Evolutionary conservation across 805 yeast genomes (phyloP).

Genomic region (Diddensiella caesifluorescens): DNA sequence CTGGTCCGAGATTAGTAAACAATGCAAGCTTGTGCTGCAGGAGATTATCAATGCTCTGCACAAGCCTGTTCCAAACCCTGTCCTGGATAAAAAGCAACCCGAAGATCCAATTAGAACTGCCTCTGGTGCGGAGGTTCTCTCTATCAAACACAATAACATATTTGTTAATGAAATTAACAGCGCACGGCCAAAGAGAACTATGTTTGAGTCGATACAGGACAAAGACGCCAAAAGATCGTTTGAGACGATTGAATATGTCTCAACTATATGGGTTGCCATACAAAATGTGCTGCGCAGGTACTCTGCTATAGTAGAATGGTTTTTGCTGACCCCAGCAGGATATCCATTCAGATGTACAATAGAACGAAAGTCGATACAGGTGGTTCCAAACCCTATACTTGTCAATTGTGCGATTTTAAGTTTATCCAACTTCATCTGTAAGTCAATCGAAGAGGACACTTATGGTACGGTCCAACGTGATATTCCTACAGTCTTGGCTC

Average conservation of each 20-base stretch:
- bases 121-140: constrained; percentile 3
- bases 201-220: constrained; percentile 25
- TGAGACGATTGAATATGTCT: constrained; percentile 6
- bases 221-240: constrained; percentile 23
- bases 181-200: constrained; percentile 8
- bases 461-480: constrained; percentile 39
- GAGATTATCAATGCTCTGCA: constrained; percentile 8
- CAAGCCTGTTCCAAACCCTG: neutral
- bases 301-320: constrained; percentile 6
- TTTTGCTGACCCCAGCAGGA: constrained; percentile 28
- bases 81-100: too few relatives aligned
- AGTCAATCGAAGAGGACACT: constrained; percentile 35
- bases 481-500: constrained; percentile 30
- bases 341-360: constrained; percentile 32
- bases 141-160: constrained; percentile 4
- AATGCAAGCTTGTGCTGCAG: constrained; percentile 22
- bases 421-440: constrained; percentile 29
- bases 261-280: neutral
- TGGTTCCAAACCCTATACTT: constrained; percentile 28
- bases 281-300: constrained; percentile 6
- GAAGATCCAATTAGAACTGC: neutral
- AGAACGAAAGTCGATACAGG: constrained; percentile 23
- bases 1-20: constrained; percentile 31
- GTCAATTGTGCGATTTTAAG: constrained; percentile 30
- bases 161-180: constrained; percentile 3